Percentiles rank a stretch among this genome's conserved stretches.
phyloP scores from a whole-genome alignment of 2,329 filamentous ascomycete genomes.

The Diaporthe sp. region DNA sequence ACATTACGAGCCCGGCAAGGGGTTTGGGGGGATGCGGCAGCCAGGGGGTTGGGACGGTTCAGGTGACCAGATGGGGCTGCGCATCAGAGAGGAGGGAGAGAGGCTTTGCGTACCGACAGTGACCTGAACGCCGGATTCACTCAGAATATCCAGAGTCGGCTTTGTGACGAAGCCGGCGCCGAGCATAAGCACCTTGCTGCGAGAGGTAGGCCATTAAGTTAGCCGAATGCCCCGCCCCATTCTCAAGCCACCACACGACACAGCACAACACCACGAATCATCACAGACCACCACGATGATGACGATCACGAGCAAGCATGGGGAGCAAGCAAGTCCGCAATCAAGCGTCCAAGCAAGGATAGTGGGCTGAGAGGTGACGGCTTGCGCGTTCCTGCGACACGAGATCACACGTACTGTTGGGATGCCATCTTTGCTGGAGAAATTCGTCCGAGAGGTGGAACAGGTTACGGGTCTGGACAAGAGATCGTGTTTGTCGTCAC shows the following conservation, averaged over 20 bases:
- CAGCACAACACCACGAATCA: background rate
- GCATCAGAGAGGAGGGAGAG: background rate
- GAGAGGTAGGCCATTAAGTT: conserved; percentile 25
- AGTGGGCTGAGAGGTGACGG: background rate
- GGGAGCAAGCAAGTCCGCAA: background rate
- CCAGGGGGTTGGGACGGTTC: background rate
- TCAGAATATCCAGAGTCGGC: conserved; percentile 74
- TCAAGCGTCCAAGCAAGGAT: conserved; percentile 10
- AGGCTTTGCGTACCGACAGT: conserved; percentile 68
- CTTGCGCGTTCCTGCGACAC: conserved; percentile 8
- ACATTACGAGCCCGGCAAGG: background rate
- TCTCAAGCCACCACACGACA: background rate
- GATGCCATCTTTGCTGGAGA: conserved; percentile 36
- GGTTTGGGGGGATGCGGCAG: background rate
- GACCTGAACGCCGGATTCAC: conserved; percentile 70
- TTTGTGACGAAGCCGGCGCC: conserved; percentile 71
- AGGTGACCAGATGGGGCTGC: conserved; percentile 8
- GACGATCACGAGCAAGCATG: conserved; percentile 3
- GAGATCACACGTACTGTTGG: conserved; percentile 37
- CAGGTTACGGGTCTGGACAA: conserved; percentile 19
- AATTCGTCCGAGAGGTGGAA: conserved; percentile 12
- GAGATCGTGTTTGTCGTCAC: conserved; percentile 30
- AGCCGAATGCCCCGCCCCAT: conserved; percentile 24
- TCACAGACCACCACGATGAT: background rate
- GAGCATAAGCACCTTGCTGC: conserved; percentile 57